Evolutionary conservation across 306 rosid genomes (phyloP).

Genomic region (Pyrus pyrifolia): DNA sequence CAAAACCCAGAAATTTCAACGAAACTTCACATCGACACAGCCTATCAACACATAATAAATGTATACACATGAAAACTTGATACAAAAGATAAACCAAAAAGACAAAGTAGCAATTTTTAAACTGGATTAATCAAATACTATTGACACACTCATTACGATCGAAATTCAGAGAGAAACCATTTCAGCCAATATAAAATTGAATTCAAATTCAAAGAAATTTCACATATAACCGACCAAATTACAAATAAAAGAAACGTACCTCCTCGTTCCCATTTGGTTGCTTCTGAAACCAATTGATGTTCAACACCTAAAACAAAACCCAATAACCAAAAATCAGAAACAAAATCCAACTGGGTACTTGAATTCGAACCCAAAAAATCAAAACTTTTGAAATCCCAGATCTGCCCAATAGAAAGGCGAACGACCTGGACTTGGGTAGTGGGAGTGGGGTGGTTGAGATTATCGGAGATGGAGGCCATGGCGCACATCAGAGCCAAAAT

Average conservation of each 20-base stretch:
- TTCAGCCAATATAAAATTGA: neutral
- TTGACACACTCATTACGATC: neutral
- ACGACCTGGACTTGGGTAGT: slow-evolving; percentile 61
- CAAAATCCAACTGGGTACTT: slow-evolving; percentile 1
- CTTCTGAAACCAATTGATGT: slow-evolving; percentile 82
- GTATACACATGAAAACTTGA: neutral
- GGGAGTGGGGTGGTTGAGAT: slow-evolving; percentile 63
- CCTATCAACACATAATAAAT: neutral
- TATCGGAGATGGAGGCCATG: slow-evolving; percentile 71
- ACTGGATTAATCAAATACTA: neutral
- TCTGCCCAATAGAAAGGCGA: neutral
- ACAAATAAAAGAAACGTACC: slow-evolving; percentile 27
- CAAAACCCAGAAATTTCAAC: neutral
- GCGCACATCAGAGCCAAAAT: slow-evolving; percentile 78
- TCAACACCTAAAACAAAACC: slow-evolving; percentile 46
- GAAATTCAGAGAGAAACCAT: neutral
- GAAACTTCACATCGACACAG: neutral
- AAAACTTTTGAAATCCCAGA: slow-evolving; percentile 17
- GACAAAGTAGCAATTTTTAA: neutral
- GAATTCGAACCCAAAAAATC: neutral
- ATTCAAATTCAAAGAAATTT: neutral
- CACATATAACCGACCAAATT: neutral
- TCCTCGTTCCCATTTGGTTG: slow-evolving; percentile 89
- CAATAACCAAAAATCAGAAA: neutral
- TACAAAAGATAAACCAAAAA: neutral